Evolutionary conservation across 306 rosid species (phyloP), one percentile per base, ranked within the genome.

Genomic region (apple (Malus domestica)): DNA sequence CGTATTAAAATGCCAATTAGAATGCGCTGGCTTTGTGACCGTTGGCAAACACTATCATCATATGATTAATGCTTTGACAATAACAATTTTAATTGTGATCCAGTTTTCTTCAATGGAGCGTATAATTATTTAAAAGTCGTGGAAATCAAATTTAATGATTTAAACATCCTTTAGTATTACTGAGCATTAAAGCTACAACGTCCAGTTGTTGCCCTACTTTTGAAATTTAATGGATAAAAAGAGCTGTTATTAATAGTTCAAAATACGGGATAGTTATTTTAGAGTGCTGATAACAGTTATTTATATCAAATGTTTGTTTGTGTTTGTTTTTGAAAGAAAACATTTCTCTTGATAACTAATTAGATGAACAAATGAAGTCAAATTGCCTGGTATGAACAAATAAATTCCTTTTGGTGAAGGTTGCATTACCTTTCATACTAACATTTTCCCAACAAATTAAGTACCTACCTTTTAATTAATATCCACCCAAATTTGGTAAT

Each of bases 21-120:
- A 23, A 19, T 49, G 75, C 68, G 68, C 32, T 40, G 68, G 68
- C 42, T 38, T 40, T 49, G 55, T 10, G 68, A 40, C 77, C 77
- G 57, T 73, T 16, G 4, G 67, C 76, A 29, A 61, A 61, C 66
- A 14, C 55, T 16, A 14, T 2, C 42, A 70, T 62, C 63, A 51
- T 71, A 30, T 20, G 46, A 27, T 51, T 30, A 30, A 19, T 5
- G 27, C 63, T 49, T 30, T 30, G 3, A 1, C 3, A 55, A 32
- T 55, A 33, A 55, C 33, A 38, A 52, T 9, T 58, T 51, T 1
- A 1, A 30, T 51, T 33, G 11, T 20, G 6, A 49, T 49, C 54
- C 5, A 49, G 5, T 49, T 49, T 15, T 49, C 1, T 15, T 15
- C 55, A 49, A 15, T 5, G 16, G 8, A 4, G 19, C 1, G 3